phyloP scores from a whole-genome alignment of 495 filamentous ascomycete species.

The Trichoderma reesei region DNA sequence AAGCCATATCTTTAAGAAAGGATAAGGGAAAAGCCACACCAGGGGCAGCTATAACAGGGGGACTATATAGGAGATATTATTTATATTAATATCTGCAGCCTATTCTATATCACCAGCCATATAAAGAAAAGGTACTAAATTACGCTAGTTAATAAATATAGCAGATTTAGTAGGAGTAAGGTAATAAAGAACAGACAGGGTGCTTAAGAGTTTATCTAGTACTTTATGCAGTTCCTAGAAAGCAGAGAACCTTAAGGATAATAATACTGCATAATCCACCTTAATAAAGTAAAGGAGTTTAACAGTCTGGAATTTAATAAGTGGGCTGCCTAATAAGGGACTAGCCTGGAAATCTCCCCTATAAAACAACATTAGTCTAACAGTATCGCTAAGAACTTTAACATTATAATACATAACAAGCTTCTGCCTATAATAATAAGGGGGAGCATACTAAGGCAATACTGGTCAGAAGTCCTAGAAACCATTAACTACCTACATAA shows the following conservation, averaged over 20 bases:
- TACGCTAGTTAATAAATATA: too few species aligned
- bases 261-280: too few species aligned
- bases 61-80: not conserved
- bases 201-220: too few species aligned
- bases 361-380: not conserved
- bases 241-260: too few species aligned
- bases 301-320: too few species aligned
- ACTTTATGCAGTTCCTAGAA: too few species aligned
- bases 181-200: too few species aligned
- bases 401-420: too few species aligned
- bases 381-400: not conserved
- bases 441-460: not conserved
- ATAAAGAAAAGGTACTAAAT: not conserved
- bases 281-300: too few species aligned
- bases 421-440: not conserved
- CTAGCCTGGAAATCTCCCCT: not conserved
- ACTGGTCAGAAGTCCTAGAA: not conserved
- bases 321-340: too few species aligned
- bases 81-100: slow-evolving; percentile 5
- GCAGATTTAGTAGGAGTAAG: too few species aligned
- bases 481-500: not conserved
- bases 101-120: not conserved
- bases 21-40: not conserved
- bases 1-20: not conserved
- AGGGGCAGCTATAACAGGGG: not conserved